phyloP scores from a whole-genome alignment of 805 yeast species.

The Barnettozyma pratensis region DNA sequence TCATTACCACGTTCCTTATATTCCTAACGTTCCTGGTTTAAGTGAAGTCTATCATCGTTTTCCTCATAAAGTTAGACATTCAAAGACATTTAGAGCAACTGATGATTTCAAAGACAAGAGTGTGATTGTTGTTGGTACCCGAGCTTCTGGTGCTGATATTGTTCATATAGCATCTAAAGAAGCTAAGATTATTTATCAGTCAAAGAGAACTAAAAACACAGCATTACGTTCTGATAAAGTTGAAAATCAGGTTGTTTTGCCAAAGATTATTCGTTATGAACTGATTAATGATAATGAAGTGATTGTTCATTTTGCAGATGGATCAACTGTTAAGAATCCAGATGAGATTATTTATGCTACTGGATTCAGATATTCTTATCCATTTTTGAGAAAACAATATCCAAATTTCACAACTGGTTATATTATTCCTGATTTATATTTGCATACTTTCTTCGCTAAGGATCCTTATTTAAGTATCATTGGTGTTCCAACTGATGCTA shows the following conservation, averaged over 20 bases:
- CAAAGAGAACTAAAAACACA: slow-evolving; percentile 28
- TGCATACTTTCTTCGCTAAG: slow-evolving; percentile 28
- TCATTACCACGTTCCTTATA: slow-evolving; percentile 46
- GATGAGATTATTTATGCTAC: slow-evolving; percentile 61
- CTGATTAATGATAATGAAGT: slow-evolving; percentile 24
- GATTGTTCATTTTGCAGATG: slow-evolving; percentile 39
- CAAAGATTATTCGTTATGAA: slow-evolving; percentile 33
- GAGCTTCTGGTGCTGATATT: slow-evolving; percentile 67
- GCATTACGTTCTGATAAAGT: slow-evolving; percentile 13
- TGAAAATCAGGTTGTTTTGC: slow-evolving; percentile 29
- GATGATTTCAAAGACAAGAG: slow-evolving; percentile 25
- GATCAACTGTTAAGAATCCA: slow-evolving; percentile 34
- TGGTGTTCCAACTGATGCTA: slow-evolving; percentile 34
- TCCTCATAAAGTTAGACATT: slow-evolving; percentile 23
- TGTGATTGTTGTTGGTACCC: slow-evolving; percentile 59
- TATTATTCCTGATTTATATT: slow-evolving; percentile 25
- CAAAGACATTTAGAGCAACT: slow-evolving; percentile 41
- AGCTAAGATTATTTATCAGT: slow-evolving; percentile 8
- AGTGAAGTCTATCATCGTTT: slow-evolving; percentile 19
- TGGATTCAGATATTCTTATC: slow-evolving; percentile 57
- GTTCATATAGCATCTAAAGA: slow-evolving; percentile 18
- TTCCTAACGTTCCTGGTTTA: slow-evolving; percentile 46
- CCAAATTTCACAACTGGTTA: slow-evolving; percentile 26
- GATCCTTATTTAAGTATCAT: slow-evolving; percentile 30
- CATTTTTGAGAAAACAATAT: slow-evolving; percentile 37